Base-by-base conservation (phyloP, 192 early-diverging fungal species). In the Dissophora globulifera region DNA sequence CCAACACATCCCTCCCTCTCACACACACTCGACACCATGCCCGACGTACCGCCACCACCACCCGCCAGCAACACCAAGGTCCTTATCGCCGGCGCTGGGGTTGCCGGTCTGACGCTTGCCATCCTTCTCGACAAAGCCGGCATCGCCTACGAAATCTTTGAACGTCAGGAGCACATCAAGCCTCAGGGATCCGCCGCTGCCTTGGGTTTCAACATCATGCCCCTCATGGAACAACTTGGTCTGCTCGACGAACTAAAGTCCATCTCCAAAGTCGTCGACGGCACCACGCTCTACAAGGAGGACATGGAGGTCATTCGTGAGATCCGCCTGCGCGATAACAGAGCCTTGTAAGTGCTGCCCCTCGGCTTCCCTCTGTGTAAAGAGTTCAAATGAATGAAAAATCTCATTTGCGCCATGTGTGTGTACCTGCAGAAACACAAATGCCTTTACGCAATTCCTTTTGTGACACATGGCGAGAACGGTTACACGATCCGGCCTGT, bases 251-350 rank as follows among this genome's bases (percentile, higher is more conserved):
- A 71, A 13, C 52, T 71, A 9, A 32, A 56, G 5, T 29, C 35
- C 41, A 71, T 71, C 45, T 71, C 59, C 0, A 62, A 48, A 19
- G n/a, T 49, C 38, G 30, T 69, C n/a, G 67, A 69, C 16, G 41
- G 50, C 10, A 71, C 58, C 12, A 71, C 45, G 25, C 56, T 62
- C 50, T 71, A 57, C 38, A 62, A 71, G 15, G 58, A 62, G 41
- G 58, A 71, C 29, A 71, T 62, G 58, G 58, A 62, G 22, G 60
- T 62, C 17, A 71, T 71, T 16, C 67, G 67, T 13, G 67, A 69
- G 33, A 69, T 69, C 43, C 50, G 58, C n/a, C 67, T 69, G 32
- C 50, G 58, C 20, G 50, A 60, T 1, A 69, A 69, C 58, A 60
- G 40, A 15, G 35, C 19, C 30, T 13, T 45, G 67, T 69, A 69